Evolutionary conservation across 2,329 filamentous ascomycete genomes (phyloP).

Genomic region (Xylariales sp.): DNA sequence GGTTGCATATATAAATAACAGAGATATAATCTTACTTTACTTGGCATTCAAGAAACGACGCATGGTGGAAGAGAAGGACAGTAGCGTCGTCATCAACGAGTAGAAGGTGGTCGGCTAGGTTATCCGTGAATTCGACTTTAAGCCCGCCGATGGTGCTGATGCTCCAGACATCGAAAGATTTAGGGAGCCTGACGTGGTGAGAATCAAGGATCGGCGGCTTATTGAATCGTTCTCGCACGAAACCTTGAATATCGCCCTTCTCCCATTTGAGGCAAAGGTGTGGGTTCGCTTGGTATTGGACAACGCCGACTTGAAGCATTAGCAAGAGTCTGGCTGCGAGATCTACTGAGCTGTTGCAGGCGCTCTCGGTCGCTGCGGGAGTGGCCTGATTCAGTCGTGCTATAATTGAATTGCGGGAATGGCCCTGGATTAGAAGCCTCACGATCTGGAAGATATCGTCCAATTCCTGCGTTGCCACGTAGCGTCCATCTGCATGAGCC

Average conservation of each 20-base stretch:
- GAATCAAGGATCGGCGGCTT: constrained; percentile 12
- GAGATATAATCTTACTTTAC: constrained; percentile 27
- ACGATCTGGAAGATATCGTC: constrained; percentile 27
- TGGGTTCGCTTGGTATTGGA: constrained; percentile 16
- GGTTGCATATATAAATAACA: not conserved
- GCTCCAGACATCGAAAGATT: constrained; percentile 40
- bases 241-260: constrained; percentile 17
- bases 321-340: constrained; percentile 27
- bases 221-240: constrained; percentile 20
- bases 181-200: constrained; percentile 32
- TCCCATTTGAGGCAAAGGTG: constrained; percentile 24
- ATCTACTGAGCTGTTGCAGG: constrained; percentile 26
- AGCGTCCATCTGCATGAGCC: constrained; percentile 21
- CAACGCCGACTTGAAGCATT: constrained; percentile 30
- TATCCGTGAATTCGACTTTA: constrained; percentile 50
- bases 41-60: constrained; percentile 50
- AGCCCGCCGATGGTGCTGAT: constrained; percentile 50
- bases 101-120: constrained; percentile 54
- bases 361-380: not conserved
- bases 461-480: constrained; percentile 9
- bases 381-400: constrained; percentile 8
- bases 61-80: constrained; percentile 54
- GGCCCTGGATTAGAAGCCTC: not conserved
- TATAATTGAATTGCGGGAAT: constrained; percentile 17
- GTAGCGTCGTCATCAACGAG: constrained; percentile 51